These are phyloP conservation scores for Petasospora fabianii DNA, from an alignment of 1,139 yeast species.

Conservation along the genomic window DNA sequence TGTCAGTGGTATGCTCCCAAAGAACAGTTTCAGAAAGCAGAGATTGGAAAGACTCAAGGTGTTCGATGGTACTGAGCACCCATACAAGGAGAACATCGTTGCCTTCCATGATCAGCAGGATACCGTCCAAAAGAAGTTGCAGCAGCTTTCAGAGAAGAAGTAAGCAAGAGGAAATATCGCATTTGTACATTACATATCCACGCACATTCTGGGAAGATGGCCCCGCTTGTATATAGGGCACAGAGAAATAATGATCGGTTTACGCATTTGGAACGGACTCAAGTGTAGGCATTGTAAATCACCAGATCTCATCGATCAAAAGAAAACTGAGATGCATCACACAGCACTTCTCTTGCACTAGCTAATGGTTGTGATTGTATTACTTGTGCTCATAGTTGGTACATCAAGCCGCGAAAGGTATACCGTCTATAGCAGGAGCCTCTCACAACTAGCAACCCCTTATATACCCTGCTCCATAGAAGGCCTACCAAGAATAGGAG, in stretches of 20 bases:
- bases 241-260: background rate
- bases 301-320: no score
- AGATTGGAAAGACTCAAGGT: constrained; percentile 83
- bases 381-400: no score
- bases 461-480: no score
- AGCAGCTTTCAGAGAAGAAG: constrained; percentile 19
- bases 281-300: background rate
- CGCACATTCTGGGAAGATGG: no score
- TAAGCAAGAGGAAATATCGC: background rate
- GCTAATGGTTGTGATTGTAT: no score
- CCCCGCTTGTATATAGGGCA: no score
- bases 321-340: no score
- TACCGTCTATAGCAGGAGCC: no score
- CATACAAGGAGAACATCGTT: constrained; percentile 74
- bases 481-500: no score
- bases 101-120: constrained; percentile 83
- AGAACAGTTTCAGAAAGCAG: constrained; percentile 73
- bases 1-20: constrained; percentile 94
- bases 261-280: background rate
- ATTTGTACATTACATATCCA: constrained; percentile 1
- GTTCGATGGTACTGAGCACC: constrained; percentile 85
- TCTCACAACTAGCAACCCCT: no score
- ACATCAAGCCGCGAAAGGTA: no score
- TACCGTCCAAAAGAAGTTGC: constrained; percentile 43
- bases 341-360: no score